Evolutionary conservation across 352 stramenopile species (phyloP), one percentile per base, ranked within the genome.

Genomic region (Halophytophthora polymorphica): DNA sequence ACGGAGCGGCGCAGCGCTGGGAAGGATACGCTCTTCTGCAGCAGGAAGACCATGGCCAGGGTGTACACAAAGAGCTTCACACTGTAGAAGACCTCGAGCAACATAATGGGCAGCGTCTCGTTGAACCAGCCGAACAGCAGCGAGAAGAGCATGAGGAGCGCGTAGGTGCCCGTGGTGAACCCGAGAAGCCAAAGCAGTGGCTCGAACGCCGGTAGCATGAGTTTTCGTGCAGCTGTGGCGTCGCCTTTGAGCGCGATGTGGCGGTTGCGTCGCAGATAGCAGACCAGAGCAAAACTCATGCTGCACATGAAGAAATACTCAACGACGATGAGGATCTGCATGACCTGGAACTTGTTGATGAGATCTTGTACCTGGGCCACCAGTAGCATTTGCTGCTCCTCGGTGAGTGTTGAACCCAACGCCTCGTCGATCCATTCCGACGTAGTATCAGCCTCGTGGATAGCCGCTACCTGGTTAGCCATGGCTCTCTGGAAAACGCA

Each of bases 181-280:
- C 57, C 61, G 3, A 90, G 61, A 10, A 87, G 53, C 73, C 71
- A 84, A 8, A 90, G 56, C 34, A 90, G 52, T 0, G 79, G 79
- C 56, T 86, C 79, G 48, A 87, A 90, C 7, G 77, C 75, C 10
- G 79, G 79, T 25, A 88, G 38, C 22, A 88, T 64, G 37, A 89
- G 53, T 53, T 89, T 89, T 35, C 76, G 61, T 3, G 75, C 61
- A 11, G 77, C 77, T 0, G 56, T 58, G 0, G 60, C 50, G 42
- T 90, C 64, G 7, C 80, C 74, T 22, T 57, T 64, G 23, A 80
- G 53, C 10, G 77, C 80, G 2, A 78, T 58, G 23, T 73, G 54
- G 12, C 80, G 75, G 45, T 86, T 86, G 46, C 66, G 61, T 2
- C 80, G 66, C 35, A 90, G 56, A 55, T 88, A 90, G 5, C 37